Base-by-base conservation (phyloP, 768 basidiomycete species). In the Podaxis rugospora region DNA sequence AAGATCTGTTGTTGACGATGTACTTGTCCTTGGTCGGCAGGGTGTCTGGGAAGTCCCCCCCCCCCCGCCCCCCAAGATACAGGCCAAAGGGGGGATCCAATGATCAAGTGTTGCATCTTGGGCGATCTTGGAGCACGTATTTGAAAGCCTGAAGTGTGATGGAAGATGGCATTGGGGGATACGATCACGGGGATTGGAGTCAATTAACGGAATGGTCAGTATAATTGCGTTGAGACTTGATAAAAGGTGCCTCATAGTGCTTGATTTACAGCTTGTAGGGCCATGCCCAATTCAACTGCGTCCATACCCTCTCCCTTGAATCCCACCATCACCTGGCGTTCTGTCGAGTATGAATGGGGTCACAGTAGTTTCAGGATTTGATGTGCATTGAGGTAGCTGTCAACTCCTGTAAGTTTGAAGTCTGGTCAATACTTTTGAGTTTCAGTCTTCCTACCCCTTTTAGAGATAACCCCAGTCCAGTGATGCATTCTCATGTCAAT, bases 81-180 rank as follows among this genome's bases (percentile, higher is more conserved):
- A 16, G 13, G 50, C 16, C 4, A 28, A 5, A 21, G 16, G 5
- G 16, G 16, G 42, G 1, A 65, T 32, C 32, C 32, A 7, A 32
- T 32, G 32, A 32, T 77, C 14, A 69, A 73, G n/a, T 63, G 68
- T 50, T 80, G 80, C 61, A 75, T 82, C n/a, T 82, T 80, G 81
- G 66, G 80, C 80, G 1, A 80, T 82, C 59, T 72, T 81, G 10
- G 76, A 81, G 63, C 72, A 72, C 37, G 75, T 76, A 32, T 66
- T 66, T 2, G 74, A 74, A 9, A 77, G 74, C 18, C 66, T 71
- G 44, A 53, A 72, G 16, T 37, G 82, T 80, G 79, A 78, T 77
- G 4, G 72, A 73, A 64, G 68, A 66, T 32, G 77, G 78, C 42
- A 80, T 82, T 54, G 61, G 70, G 76, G 18, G 72, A 72, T 66